Evolutionary conservation across 2,329 filamentous ascomycete genomes (phyloP).

Genomic region (Fusarium compactum): DNA sequence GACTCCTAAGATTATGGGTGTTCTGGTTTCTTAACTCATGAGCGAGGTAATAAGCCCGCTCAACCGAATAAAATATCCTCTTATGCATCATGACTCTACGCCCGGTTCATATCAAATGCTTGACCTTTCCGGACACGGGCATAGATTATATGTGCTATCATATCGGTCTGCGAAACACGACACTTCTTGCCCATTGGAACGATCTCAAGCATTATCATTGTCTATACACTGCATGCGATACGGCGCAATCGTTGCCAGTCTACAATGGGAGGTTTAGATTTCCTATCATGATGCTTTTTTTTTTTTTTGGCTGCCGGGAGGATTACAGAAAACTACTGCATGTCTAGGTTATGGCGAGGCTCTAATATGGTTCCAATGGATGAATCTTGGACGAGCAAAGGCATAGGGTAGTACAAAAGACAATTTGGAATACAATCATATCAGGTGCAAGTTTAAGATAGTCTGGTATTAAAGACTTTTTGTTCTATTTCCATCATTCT

Average conservation of each 20-base stretch:
- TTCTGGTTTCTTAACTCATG: conserved; percentile 22
- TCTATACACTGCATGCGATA: neutral
- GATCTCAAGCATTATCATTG: neutral
- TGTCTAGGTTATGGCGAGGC: neutral
- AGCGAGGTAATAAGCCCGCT: conserved; percentile 10
- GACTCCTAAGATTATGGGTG: conserved; percentile 21
- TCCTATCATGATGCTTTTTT: neutral
- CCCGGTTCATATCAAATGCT: too few species aligned
- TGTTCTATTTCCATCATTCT: conserved; percentile 19
- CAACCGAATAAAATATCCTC: conserved; percentile 26
- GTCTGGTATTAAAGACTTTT: neutral
- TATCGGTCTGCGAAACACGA: neutral
- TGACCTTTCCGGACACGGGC: neutral
- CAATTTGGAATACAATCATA: neutral
- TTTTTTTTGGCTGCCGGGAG: neutral
- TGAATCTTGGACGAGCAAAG: neutral
- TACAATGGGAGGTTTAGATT: neutral
- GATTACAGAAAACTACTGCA: neutral
- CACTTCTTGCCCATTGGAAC: neutral
- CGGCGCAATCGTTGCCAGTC: neutral
- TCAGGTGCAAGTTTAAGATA: too few species aligned
- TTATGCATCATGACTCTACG: conserved; percentile 9
- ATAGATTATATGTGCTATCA: neutral
- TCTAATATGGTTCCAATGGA: neutral
- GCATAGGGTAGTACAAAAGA: neutral